Evolutionary conservation across 495 filamentous ascomycete genomes (phyloP).

Genomic region (Staphylotrichum tortipilum): DNA sequence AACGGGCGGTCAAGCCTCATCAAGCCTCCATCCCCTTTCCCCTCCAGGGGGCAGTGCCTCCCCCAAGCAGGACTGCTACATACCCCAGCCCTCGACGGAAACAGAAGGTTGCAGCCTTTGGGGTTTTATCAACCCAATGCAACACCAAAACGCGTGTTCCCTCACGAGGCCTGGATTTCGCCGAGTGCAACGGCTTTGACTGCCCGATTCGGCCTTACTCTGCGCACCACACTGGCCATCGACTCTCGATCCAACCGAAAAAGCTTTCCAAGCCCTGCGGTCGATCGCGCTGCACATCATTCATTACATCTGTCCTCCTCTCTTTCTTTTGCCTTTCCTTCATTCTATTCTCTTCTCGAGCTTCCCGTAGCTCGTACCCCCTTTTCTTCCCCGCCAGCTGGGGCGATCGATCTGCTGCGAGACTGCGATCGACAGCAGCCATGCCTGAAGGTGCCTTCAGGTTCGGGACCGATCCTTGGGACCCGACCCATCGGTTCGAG

Average conservation of each 20-base stretch:
- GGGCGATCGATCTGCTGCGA: neutral
- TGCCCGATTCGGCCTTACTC: neutral
- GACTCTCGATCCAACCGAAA: neutral
- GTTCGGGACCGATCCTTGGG: conserved; percentile 41
- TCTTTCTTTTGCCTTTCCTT: neutral
- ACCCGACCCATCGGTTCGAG: conserved; percentile 55
- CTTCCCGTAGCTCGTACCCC: too few relatives aligned
- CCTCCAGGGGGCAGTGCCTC: too few relatives aligned
- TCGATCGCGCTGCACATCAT: neutral
- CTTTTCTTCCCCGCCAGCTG: neutral
- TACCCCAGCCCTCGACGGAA: too few relatives aligned
- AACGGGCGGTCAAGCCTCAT: too few relatives aligned
- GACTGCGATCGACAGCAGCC: conserved; percentile 1
- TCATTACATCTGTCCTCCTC: neutral
- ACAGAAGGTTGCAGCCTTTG: too few relatives aligned
- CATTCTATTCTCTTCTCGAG: neutral
- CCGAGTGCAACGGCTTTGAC: neutral
- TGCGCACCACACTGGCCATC: neutral
- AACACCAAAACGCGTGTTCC: neutral
- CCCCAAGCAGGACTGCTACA: too few relatives aligned
- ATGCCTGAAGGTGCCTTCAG: conserved; percentile 23
- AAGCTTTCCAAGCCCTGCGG: neutral
- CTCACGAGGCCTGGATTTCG: neutral
- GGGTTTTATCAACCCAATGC: neutral
- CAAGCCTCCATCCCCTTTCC: too few relatives aligned